A percentile compares a stretch with the other conserved stretches of the same genome.
phyloP scores from a whole-genome alignment of 2,329 filamentous ascomycete species.

The Cryphonectria japonica region DNA sequence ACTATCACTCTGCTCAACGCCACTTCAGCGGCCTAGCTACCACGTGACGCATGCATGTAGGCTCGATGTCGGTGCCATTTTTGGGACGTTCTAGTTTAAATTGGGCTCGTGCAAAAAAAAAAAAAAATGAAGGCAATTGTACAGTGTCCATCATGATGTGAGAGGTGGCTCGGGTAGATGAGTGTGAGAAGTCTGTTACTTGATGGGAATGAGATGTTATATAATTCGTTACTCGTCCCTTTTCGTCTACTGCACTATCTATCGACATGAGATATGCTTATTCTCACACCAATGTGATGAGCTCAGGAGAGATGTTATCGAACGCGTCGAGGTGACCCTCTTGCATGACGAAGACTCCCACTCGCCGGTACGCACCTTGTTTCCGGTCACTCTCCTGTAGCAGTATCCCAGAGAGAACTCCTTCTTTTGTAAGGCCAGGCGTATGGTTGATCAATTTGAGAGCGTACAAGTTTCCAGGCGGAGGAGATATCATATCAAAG shows the following conservation, averaged over 20 bases:
- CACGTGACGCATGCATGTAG: not conserved
- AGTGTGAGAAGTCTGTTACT: not conserved
- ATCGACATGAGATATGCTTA: not conserved
- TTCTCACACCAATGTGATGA: not conserved
- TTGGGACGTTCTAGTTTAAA: not conserved
- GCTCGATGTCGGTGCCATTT: not conserved
- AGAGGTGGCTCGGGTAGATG: not conserved
- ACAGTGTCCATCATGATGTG: not conserved
- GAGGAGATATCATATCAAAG: not conserved
- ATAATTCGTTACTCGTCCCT: too few species aligned
- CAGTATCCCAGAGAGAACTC: not conserved
- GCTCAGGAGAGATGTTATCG: not conserved
- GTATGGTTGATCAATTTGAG: not conserved
- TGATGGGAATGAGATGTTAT: not conserved
- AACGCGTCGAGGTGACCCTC: not conserved
- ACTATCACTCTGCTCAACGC: constrained; percentile 23
- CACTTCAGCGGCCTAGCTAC: constrained; percentile 1
- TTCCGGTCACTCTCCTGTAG: not conserved
- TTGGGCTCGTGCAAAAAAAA: not conserved
- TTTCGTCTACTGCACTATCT: too few species aligned
- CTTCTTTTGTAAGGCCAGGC: not conserved
- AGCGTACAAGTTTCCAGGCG: not conserved
- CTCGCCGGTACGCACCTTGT: not conserved
- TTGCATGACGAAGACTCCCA: not conserved
- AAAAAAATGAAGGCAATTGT: not conserved